Base-by-base conservation (phyloP, 139 green algal species). In the Closterium sp. region DNA sequence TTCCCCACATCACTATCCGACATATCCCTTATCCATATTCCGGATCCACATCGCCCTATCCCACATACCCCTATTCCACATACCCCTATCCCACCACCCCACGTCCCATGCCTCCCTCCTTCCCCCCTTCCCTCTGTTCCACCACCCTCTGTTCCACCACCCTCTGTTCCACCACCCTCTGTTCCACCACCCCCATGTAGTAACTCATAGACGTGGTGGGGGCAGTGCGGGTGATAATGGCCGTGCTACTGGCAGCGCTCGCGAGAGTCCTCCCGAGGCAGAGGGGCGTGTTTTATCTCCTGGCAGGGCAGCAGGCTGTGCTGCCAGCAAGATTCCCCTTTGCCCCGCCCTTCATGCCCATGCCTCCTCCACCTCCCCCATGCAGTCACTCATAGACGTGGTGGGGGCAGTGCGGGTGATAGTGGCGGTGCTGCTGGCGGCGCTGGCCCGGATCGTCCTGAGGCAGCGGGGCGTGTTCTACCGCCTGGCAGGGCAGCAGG, bases 401-500 rank as follows among this genome's bases (percentile, higher is more conserved):
- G 94, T 94, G 12, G 94, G 94, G 4, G 12, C 9, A 6, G 9
- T 94, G 43, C 92, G 94, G 3, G 90, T 95, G 2, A 28, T 94
- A 28, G 25, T 94, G 25, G 94, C 93, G 4, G 35, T 89, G 7
- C 25, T 95, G 23, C 33, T 87, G n/a, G 94, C 89, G 7, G 66
- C 30, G 34, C 16, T 93, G 19, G 87, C 84, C 3, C 16, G 84
- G 30, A 4, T 89, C 87, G 34, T 95, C 7, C 16, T 96, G 87
- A 25, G 93, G 25, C 69, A 92, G 28, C 87, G 93, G 16, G 94
- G 94, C 32, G 66, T 91, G 34, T 96, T 96, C 90, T 96, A 96
- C 91, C 31, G 32, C 19, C 38, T 95, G 2, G 94, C 93, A 31
- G 94, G 94, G 25, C 33, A 89, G 84, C 93, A 95, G 93, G 91